phyloP scores from a whole-genome alignment of 2,329 filamentous ascomycete species.

The Lecanoromycetidae sp. region DNA sequence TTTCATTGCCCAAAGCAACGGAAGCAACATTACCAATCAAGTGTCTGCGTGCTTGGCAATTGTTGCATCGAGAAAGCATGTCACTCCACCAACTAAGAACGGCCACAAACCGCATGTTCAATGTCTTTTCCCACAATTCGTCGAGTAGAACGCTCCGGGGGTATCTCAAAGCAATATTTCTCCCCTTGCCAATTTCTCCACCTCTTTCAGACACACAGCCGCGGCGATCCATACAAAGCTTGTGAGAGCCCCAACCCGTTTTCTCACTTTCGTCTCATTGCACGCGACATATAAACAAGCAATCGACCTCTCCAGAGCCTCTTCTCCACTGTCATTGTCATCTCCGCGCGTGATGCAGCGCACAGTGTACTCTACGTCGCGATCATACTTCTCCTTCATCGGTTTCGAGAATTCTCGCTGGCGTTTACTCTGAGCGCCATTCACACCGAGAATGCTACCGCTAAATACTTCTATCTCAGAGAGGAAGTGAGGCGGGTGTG shows the following conservation, averaged over 20 bases:
- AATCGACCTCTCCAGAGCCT: slow-evolving; percentile 16
- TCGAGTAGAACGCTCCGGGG: neutral
- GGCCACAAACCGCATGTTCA: neutral
- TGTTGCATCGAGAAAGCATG: neutral
- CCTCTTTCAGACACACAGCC: slow-evolving; percentile 38
- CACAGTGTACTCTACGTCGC: slow-evolving; percentile 31
- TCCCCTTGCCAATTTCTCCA: slow-evolving; percentile 26
- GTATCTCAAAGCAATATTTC: slow-evolving; percentile 4
- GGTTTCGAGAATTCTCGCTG: slow-evolving; percentile 25
- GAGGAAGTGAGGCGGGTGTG: slow-evolving; percentile 31
- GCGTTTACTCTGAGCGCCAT: slow-evolving; percentile 17
- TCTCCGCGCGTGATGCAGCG: slow-evolving; percentile 35
- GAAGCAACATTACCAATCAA: too few species aligned
- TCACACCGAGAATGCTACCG: slow-evolving; percentile 29
- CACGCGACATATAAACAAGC: slow-evolving; percentile 17
- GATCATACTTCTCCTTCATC: slow-evolving; percentile 34
- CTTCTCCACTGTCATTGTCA: slow-evolving; percentile 10
- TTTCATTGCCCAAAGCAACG: too few species aligned
- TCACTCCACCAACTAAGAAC: neutral
- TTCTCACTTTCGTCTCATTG: slow-evolving; percentile 18
- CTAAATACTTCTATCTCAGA: slow-evolving; percentile 45
- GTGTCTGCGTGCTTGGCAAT: too few species aligned
- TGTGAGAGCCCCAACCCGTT: slow-evolving; percentile 27
- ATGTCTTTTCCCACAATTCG: neutral
- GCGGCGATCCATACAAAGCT: slow-evolving; percentile 45